Evolutionary conservation across 2,329 filamentous ascomycete genomes (phyloP).

Genomic region (Trichoderma harzianum): DNA sequence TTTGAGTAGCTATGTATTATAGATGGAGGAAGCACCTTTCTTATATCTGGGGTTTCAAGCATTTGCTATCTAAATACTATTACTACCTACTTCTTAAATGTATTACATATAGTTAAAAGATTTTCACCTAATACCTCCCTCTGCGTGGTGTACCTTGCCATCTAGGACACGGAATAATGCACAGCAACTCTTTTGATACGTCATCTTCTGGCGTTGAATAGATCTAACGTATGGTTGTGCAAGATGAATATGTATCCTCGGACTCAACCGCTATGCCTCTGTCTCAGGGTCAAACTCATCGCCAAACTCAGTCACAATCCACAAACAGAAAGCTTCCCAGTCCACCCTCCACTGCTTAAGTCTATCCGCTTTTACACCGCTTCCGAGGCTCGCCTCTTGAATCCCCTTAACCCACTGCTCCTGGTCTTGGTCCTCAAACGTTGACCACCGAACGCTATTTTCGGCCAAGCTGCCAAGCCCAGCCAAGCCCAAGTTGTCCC

Average conservation of each 20-base stretch:
- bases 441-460: constrained; percentile 88
- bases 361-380: constrained; percentile 65
- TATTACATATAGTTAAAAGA: neutral
- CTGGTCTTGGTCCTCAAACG: constrained; percentile 73
- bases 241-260: neutral
- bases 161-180: neutral
- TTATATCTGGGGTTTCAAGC: neutral
- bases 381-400: constrained; percentile 68
- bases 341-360: constrained; percentile 75
- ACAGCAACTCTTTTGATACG: neutral
- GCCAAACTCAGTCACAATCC: constrained; percentile 76
- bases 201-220: neutral
- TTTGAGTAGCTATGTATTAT: neutral
- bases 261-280: neutral
- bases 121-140: neutral
- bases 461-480: constrained; percentile 84
- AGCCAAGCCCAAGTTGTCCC: constrained; percentile 85
- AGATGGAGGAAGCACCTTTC: neutral
- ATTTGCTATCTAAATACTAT: neutral
- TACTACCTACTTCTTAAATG: too few relatives aligned
- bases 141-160: too few relatives aligned
- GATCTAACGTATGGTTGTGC: neutral
- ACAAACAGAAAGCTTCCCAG: constrained; percentile 89
- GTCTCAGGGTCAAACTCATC: constrained; percentile 54
- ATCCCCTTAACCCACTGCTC: constrained; percentile 71